phyloP scores from a whole-genome alignment of 2,329 filamentous ascomycete genomes.

The Colletotrichum brevisporum region DNA sequence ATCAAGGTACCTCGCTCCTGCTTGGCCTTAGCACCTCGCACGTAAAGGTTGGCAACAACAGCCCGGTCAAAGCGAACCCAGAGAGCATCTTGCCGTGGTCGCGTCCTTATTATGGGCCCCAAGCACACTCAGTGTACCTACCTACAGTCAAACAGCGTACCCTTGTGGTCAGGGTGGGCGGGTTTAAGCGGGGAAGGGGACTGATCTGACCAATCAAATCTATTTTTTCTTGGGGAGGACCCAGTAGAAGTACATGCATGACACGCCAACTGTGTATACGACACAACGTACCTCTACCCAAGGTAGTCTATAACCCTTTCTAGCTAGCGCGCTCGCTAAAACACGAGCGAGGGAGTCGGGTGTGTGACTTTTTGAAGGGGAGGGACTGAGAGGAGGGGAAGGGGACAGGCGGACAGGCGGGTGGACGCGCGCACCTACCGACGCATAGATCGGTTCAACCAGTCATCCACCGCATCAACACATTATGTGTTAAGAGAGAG shows the following conservation, averaged over 20 bases:
- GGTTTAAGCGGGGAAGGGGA: slow-evolving; percentile 38
- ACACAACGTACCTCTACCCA: slow-evolving; percentile 33
- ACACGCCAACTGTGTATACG: slow-evolving; percentile 30
- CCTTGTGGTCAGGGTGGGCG: slow-evolving; percentile 9
- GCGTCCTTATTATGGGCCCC: slow-evolving; percentile 26
- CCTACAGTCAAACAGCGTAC: background rate
- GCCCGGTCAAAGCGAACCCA: slow-evolving; percentile 11
- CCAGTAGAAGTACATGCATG: slow-evolving; percentile 36
- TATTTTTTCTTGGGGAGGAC: background rate
- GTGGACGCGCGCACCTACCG: background rate
- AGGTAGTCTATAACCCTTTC: slow-evolving; percentile 21
- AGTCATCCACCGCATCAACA: too few relatives aligned
- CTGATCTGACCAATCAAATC: slow-evolving; percentile 30
- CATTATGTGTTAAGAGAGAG: too few relatives aligned
- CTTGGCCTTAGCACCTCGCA: slow-evolving; percentile 28
- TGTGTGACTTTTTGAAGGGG: slow-evolving; percentile 25
- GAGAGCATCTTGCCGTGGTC: slow-evolving; percentile 7
- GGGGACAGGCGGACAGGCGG: background rate
- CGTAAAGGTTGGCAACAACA: slow-evolving; percentile 21
- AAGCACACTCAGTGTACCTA: slow-evolving; percentile 18
- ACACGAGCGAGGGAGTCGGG: slow-evolving; percentile 35
- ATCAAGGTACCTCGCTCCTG: slow-evolving; percentile 17
- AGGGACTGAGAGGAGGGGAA: background rate
- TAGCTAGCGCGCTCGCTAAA: slow-evolving; percentile 32
- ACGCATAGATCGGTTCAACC: too few relatives aligned